Conservation (phyloP, 164 flowering plant genomes). For the Vitis labrusca region DNA sequence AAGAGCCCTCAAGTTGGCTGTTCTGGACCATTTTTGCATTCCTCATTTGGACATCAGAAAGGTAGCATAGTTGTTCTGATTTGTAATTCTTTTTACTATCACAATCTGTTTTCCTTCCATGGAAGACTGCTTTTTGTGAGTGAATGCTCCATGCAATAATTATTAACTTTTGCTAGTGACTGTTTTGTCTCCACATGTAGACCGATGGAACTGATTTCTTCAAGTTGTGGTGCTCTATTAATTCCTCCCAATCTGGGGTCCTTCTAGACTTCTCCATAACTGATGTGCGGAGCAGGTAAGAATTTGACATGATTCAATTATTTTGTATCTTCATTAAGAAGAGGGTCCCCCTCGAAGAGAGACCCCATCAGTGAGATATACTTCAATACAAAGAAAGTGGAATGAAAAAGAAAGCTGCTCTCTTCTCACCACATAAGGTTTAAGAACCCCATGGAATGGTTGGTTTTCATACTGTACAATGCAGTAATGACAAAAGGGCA, state of each 20-base stretch:
- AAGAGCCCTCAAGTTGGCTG: not conserved
- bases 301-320: conserved; percentile 2
- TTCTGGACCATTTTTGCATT: not conserved
- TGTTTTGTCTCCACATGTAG: conserved; percentile 9
- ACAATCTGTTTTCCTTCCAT: too few species aligned
- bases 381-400: not conserved
- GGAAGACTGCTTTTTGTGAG: too few species aligned
- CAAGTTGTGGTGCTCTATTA: not conserved
- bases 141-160: not conserved
- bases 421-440: not conserved
- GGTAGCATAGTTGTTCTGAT: too few species aligned
- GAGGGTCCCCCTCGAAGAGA: not conserved
- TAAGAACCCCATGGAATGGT: conserved; percentile 6
- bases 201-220: conserved; percentile 10
- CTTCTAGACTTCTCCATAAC: conserved; percentile 14
- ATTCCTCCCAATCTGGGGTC: not conserved
- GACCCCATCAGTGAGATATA: not conserved
- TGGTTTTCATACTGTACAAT: conserved; percentile 1
- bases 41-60: not conserved
- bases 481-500: conserved; percentile 5
- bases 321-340: conserved; percentile 1
- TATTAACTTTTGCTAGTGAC: conserved; percentile 1
- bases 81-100: too few species aligned
- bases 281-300: conserved; percentile 1
- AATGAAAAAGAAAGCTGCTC: not conserved